Conservation (phyloP, 306 rosid genomes). For the Dryas alaskensis region DNA sequence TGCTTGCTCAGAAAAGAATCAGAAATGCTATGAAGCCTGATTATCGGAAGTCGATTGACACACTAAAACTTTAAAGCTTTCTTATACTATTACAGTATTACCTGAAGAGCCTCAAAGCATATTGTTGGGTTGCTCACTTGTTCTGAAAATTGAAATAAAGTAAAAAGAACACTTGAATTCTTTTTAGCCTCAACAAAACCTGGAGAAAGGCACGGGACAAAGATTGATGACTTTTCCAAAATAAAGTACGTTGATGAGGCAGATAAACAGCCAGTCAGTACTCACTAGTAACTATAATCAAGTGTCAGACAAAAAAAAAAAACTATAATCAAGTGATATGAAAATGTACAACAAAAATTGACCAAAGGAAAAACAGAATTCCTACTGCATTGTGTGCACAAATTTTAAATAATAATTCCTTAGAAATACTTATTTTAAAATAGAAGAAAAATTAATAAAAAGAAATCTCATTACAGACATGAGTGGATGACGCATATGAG, state of each 20-base stretch:
- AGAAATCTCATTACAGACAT: too few species aligned
- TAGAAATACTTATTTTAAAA: too few species aligned
- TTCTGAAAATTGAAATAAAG: constrained; percentile 57
- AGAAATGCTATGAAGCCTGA: constrained; percentile 2
- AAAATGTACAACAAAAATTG: too few species aligned
- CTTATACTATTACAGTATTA: constrained; percentile 27
- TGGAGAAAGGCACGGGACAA: constrained; percentile 31
- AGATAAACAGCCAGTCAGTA: too few species aligned
- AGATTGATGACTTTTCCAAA: background rate
- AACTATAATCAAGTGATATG: too few species aligned
- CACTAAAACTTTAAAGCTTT: constrained; percentile 3
- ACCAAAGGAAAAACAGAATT: too few species aligned
- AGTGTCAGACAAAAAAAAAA: too few species aligned
- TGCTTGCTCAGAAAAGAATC: constrained; percentile 4
- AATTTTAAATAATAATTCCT: too few species aligned
- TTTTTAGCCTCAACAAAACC: constrained; percentile 46
- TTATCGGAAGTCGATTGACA: constrained; percentile 8
- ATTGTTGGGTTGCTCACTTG: constrained; percentile 53
- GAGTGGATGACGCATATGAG: too few species aligned
- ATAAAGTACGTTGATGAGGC: background rate
- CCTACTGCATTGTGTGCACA: too few species aligned
- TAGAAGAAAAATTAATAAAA: too few species aligned
- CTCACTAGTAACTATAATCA: too few species aligned
- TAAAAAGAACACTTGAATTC: constrained; percentile 57
- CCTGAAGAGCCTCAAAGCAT: constrained; percentile 98